Percentiles rank a stretch among this genome's conserved stretches.
Evolutionary conservation across 2,329 filamentous ascomycete species (phyloP).

Genomic region (Cadophora gregata): DNA sequence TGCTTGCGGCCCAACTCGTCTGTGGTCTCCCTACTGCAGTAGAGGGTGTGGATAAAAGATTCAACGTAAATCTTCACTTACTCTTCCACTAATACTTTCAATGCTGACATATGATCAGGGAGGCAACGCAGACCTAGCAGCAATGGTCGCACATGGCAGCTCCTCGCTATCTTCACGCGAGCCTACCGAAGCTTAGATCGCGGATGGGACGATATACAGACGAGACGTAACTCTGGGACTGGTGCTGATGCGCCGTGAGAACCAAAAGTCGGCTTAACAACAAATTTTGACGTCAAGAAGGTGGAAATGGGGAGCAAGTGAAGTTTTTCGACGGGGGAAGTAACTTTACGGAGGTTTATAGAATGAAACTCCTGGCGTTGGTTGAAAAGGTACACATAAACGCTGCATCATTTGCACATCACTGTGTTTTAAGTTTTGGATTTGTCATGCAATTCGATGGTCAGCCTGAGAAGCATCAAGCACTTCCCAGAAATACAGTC

Average conservation of each 20-base stretch:
- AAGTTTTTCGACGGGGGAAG: not conserved
- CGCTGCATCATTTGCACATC: not conserved
- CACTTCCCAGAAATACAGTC: no score
- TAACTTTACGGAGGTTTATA: not conserved
- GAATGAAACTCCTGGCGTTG: not conserved
- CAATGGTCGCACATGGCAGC: not conserved
- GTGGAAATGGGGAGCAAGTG: not conserved
- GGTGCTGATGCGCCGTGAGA: not conserved
- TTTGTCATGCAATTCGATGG: not conserved
- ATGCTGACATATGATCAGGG: not conserved
- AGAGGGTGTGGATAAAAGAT: not conserved
- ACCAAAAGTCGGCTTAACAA: no score
- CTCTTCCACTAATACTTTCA: not conserved
- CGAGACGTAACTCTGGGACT: not conserved
- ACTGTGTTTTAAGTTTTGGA: not conserved
- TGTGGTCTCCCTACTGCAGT: not conserved
- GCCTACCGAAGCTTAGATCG: not conserved
- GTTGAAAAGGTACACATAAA: not conserved
- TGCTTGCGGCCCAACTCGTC: not conserved
- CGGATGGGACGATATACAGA: not conserved
- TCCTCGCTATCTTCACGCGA: not conserved
- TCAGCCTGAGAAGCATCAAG: not conserved
- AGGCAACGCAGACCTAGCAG: conserved; percentile 4
- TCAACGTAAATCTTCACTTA: not conserved
- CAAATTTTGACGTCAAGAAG: not conserved